These are phyloP conservation scores for Psilocybe tampanensis DNA, from an alignment of 768 basidiomycete species.

Conservation along the genomic window DNA sequence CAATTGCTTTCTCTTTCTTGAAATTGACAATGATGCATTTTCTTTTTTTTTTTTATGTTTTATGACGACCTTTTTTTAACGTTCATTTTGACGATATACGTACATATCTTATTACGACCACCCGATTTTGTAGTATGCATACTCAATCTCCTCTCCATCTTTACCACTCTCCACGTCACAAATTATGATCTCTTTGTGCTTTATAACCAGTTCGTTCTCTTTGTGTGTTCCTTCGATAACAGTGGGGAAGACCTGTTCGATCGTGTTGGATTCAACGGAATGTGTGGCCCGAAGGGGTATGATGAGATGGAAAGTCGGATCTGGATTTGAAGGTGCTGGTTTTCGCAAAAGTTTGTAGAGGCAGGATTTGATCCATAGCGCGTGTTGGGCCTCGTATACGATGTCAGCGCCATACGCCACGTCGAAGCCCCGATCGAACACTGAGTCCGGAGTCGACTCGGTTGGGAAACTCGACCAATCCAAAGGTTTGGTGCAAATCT, in stretches of 20 bases:
- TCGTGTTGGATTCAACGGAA: conserved; percentile 52
- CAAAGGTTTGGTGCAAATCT: conserved; percentile 34
- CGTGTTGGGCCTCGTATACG: conserved; percentile 74
- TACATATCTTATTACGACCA: conserved; percentile 47
- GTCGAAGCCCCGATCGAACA: conserved; percentile 54
- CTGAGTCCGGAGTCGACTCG: conserved; percentile 4
- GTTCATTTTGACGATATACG: neutral
- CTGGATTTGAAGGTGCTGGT: conserved; percentile 15
- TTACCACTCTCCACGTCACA: conserved; percentile 50
- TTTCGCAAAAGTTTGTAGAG: conserved; percentile 50
- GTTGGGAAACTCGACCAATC: conserved; percentile 59
- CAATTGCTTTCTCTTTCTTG: conserved; percentile 47
- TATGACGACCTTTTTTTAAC: neutral
- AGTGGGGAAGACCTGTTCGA: conserved; percentile 61
- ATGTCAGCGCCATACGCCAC: conserved; percentile 83
- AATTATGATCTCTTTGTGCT: conserved; percentile 53
- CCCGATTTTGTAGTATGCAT: conserved; percentile 72
- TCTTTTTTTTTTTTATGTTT: too few relatives aligned
- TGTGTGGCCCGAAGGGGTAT: conserved; percentile 77
- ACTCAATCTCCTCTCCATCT: conserved; percentile 58
- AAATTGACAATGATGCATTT: neutral
- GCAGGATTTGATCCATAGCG: conserved; percentile 67
- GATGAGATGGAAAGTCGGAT: conserved; percentile 65
- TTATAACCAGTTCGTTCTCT: conserved; percentile 42
- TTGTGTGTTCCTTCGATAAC: neutral